Conservation (phyloP, 2,329 filamentous ascomycete genomes). For the Atkinsonella texensis region DNA sequence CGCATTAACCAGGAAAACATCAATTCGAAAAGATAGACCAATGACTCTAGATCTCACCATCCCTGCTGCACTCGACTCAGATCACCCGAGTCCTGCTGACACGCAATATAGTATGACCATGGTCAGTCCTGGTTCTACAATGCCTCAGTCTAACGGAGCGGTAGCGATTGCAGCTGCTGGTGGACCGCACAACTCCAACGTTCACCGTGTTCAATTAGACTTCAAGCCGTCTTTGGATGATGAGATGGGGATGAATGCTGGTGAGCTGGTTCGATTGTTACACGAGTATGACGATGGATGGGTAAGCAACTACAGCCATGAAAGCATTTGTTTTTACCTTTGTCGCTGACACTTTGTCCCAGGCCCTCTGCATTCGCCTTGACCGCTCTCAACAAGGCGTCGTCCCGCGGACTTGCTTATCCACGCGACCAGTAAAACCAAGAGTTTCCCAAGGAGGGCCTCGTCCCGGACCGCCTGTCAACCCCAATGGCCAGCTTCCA, state of each 20-base stretch:
- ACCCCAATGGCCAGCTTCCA: constrained; percentile 16
- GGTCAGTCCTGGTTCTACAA: constrained; percentile 32
- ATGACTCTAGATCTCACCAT: constrained; percentile 43
- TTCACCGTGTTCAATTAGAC: constrained; percentile 88
- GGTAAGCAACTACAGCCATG: constrained; percentile 44
- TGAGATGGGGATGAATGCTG: constrained; percentile 70
- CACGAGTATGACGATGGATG: constrained; percentile 98
- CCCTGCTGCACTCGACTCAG: constrained; percentile 19
- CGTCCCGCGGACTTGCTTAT: constrained; percentile 84
- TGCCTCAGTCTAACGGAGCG: constrained; percentile 28
- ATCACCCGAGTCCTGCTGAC: constrained; percentile 47
- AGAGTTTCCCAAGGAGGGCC: constrained; percentile 44
- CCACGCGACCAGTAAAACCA: constrained; percentile 81
- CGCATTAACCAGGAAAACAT: constrained; percentile 39
- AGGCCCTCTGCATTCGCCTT: constrained; percentile 79
- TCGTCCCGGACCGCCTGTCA: constrained; percentile 40
- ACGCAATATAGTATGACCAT: constrained; percentile 52
- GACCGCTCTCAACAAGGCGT: constrained; percentile 90
- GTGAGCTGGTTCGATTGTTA: constrained; percentile 75
- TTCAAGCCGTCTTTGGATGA: constrained; percentile 90
- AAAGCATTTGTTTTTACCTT: constrained; percentile 7
- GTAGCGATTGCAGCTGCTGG: constrained; percentile 51
- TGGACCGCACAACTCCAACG: constrained; percentile 47
- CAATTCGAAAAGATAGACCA: constrained; percentile 40
- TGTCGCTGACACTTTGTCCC: not conserved